Percentiles rank a stretch among this genome's conserved stretches.
Conservation (phyloP, 495 filamentous ascomycete species). For the Podospora pseudopauciseta region DNA sequence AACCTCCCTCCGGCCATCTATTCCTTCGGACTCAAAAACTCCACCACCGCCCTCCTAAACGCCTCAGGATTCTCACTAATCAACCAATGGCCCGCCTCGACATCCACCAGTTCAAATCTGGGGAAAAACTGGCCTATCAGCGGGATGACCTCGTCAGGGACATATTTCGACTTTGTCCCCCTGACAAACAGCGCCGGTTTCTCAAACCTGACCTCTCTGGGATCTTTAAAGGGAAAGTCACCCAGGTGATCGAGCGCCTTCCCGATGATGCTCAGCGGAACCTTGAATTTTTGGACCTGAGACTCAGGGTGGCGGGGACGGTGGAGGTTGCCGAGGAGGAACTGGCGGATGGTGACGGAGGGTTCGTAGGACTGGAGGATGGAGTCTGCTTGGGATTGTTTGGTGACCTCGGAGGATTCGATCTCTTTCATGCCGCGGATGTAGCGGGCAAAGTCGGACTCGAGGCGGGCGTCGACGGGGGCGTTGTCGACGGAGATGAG, state of each 20-base stretch:
- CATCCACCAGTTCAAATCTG: conserved; percentile 69
- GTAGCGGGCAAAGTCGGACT: conserved; percentile 74
- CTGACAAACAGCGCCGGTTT: conserved; percentile 80
- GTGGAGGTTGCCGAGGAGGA: conserved; percentile 85
- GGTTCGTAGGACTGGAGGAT: conserved; percentile 78
- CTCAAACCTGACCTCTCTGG: conserved; percentile 57
- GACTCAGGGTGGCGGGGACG: conserved; percentile 33
- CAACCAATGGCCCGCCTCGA: conserved; percentile 91
- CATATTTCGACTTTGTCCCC: conserved; percentile 78
- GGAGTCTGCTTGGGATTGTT: conserved; percentile 71
- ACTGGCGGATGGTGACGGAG: conserved; percentile 77
- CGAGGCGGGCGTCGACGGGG: conserved; percentile 71
- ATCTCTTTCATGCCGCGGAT: conserved; percentile 80
- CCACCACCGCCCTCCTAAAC: conserved; percentile 67
- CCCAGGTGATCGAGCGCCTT: conserved; percentile 56
- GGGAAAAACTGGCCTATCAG: conserved; percentile 89
- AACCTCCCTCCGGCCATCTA: conserved; percentile 19
- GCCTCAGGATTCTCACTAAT: conserved; percentile 88
- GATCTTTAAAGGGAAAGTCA: conserved; percentile 79
- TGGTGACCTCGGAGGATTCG: conserved; percentile 61
- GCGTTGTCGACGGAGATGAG: conserved; percentile 91
- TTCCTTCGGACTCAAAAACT: conserved; percentile 46
- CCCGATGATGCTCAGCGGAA: conserved; percentile 42
- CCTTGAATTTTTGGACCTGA: conserved; percentile 40
- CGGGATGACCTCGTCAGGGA: conserved; percentile 83